These are phyloP conservation scores for Brettanomyces custersianus DNA, from an alignment of 805 yeast species.

Conservation along the genomic window DNA sequence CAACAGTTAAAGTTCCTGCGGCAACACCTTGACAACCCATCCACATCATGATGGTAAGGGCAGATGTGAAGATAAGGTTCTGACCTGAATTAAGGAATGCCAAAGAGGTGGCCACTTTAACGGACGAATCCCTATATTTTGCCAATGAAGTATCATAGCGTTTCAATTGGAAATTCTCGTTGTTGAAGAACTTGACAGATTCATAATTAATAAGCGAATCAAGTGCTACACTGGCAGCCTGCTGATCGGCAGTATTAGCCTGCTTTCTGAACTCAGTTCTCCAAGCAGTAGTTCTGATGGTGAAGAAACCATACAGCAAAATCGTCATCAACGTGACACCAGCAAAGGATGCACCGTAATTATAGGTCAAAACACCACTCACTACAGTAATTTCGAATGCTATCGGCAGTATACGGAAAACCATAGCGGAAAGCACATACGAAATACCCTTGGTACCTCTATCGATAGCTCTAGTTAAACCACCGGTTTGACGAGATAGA, in stretches of 20 bases:
- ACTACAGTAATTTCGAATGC: constrained; percentile 88
- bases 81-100: constrained; percentile 77
- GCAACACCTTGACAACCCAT: constrained; percentile 96
- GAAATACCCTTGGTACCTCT: constrained; percentile 97
- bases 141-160: constrained; percentile 71
- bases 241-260: constrained; percentile 89
- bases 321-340: constrained; percentile 82
- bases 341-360: constrained; percentile 84
- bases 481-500: constrained; percentile 88
- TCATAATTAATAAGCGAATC: constrained; percentile 93
- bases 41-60: constrained; percentile 95
- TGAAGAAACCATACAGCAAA: constrained; percentile 80
- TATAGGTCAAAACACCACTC: constrained; percentile 87
- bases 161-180: constrained; percentile 69
- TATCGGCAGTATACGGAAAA: constrained; percentile 92
- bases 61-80: constrained; percentile 72
- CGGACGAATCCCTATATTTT: constrained; percentile 64
- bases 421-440: constrained; percentile 89
- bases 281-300: constrained; percentile 93
- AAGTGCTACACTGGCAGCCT: constrained; percentile 90
- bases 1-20: constrained; percentile 74
- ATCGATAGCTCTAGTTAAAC: constrained; percentile 91
- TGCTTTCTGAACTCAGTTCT: constrained; percentile 83
- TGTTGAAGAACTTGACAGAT: constrained; percentile 89
- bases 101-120: constrained; percentile 76